These are phyloP conservation scores for Pouteria campechiana DNA, from an alignment of 179 eudicot genomes.

Conservation along the genomic window DNA sequence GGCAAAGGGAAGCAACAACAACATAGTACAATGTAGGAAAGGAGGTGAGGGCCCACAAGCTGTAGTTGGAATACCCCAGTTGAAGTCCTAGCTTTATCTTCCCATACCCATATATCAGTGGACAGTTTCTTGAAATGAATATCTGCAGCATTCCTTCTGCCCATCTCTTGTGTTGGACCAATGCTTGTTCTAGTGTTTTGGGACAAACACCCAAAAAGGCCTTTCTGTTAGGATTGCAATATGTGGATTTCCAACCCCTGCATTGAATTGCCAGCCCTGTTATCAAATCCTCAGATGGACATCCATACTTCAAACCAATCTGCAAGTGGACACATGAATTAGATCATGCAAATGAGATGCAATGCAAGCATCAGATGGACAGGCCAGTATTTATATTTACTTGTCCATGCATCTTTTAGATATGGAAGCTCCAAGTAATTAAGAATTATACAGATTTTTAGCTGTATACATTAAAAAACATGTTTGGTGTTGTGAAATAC, in stretches of 20 bases:
- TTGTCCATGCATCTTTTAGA: too few relatives aligned
- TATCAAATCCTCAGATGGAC: conserved; percentile 65
- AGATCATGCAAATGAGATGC: too few relatives aligned
- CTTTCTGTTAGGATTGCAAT: conserved; percentile 35
- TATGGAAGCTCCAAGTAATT: too few relatives aligned
- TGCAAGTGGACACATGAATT: conserved; percentile 8
- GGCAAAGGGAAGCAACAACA: conserved; percentile 53
- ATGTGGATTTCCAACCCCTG: conserved; percentile 67
- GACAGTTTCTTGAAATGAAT: conserved; percentile 46
- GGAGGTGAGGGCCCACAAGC: conserved; percentile 51
- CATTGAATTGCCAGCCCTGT: conserved; percentile 78
- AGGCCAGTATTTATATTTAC: too few relatives aligned
- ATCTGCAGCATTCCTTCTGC: conserved; percentile 70
- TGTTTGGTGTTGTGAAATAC: too few relatives aligned
- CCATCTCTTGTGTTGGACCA: conserved; percentile 84
- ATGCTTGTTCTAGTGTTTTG: conserved; percentile 41
- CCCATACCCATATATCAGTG: conserved; percentile 42
- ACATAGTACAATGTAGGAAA: conserved; percentile 41
- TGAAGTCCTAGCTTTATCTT: conserved; percentile 34
- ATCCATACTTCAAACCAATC: conserved; percentile 76
- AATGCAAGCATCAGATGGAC: too few relatives aligned
- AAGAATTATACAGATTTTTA: too few relatives aligned
- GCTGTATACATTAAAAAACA: too few relatives aligned
- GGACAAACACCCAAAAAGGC: conserved; percentile 56
- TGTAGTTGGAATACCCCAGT: conserved; percentile 35